A percentile compares a stretch with the other conserved stretches of the same genome.
Evolutionary conservation across 2,329 filamentous ascomycete species (phyloP).

Genomic region (Clonostachys rosea): DNA sequence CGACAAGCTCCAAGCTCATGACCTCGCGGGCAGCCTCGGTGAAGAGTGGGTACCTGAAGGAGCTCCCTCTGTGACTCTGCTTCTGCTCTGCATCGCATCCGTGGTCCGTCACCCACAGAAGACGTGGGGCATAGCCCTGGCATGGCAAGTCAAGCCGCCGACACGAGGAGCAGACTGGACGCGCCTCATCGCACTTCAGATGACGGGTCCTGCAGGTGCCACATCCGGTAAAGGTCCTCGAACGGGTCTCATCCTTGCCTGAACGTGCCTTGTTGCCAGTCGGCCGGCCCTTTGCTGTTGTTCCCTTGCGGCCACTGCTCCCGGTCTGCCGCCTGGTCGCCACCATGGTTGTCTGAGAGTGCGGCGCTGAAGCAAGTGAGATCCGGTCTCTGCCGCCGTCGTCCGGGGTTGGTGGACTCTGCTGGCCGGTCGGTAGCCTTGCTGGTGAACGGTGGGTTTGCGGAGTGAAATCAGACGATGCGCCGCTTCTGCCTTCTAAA

Average conservation of each 20-base stretch:
- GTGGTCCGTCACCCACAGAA: constrained; percentile 21
- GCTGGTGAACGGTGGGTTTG: no score
- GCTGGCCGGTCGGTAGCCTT: no score
- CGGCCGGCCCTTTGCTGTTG: neutral
- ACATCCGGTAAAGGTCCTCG: constrained; percentile 22
- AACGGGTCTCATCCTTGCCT: neutral
- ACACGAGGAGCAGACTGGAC: constrained; percentile 31
- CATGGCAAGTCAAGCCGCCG: constrained; percentile 23
- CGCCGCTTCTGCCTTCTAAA: no score
- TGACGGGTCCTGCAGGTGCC: constrained; percentile 29
- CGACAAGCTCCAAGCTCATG: constrained; percentile 25
- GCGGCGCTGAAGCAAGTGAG: no score
- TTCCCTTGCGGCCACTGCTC: neutral
- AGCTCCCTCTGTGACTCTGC: constrained; percentile 12
- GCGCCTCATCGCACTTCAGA: constrained; percentile 36
- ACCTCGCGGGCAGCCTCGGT: constrained; percentile 23
- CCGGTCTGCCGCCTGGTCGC: neutral
- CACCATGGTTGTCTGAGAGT: neutral
- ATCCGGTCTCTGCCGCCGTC: neutral
- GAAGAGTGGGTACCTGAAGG: constrained; percentile 35
- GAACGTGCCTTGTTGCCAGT: neutral
- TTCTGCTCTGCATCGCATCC: constrained; percentile 11
- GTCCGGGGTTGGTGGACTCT: neutral
- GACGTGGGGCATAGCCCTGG: constrained; percentile 29
- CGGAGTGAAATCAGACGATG: no score